phyloP scores from a whole-genome alignment of 2,329 filamentous ascomycete genomes.

The Aspergillus transmontanensis region DNA sequence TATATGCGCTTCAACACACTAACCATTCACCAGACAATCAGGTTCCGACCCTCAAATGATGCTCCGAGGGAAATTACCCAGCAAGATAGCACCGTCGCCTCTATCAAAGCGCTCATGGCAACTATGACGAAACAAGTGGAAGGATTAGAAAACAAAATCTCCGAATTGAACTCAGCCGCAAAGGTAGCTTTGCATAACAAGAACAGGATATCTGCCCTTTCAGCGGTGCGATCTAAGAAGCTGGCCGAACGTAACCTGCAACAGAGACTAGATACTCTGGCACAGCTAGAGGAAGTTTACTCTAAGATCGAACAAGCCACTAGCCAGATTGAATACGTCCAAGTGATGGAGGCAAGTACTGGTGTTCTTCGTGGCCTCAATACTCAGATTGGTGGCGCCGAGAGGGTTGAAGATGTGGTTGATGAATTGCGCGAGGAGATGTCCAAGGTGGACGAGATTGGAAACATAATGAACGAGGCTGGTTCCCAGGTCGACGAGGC shows the following conservation, averaged over 20 bases:
- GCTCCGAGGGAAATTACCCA: conserved; percentile 61
- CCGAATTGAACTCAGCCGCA: conserved; percentile 57
- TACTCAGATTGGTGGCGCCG: conserved; percentile 72
- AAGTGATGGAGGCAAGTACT: conserved; percentile 77
- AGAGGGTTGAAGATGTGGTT: conserved; percentile 74
- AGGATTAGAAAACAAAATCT: conserved; percentile 60
- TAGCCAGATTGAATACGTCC: conserved; percentile 80
- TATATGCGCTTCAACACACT: conserved; percentile 14
- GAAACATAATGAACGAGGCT: conserved; percentile 71
- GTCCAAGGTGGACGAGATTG: conserved; percentile 79
- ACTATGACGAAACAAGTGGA: conserved; percentile 69
- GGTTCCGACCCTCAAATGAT: conserved; percentile 64
- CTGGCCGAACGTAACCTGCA: conserved; percentile 73
- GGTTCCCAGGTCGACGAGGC: conserved; percentile 68
- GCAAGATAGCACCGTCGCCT: conserved; percentile 80
- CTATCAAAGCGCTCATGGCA: conserved; percentile 72
- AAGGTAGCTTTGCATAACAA: conserved; percentile 71
- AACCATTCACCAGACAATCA: conserved; percentile 62
- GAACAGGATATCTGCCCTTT: conserved; percentile 74
- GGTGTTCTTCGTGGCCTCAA: conserved; percentile 74
- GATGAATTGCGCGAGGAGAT: conserved; percentile 78
- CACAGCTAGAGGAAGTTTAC: conserved; percentile 81
- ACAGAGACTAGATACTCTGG: conserved; percentile 71
- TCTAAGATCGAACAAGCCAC: conserved; percentile 81
- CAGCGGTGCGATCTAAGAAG: conserved; percentile 81